Conservation (phyloP, 768 basidiomycete species). For the Pleurotus giganteus region DNA sequence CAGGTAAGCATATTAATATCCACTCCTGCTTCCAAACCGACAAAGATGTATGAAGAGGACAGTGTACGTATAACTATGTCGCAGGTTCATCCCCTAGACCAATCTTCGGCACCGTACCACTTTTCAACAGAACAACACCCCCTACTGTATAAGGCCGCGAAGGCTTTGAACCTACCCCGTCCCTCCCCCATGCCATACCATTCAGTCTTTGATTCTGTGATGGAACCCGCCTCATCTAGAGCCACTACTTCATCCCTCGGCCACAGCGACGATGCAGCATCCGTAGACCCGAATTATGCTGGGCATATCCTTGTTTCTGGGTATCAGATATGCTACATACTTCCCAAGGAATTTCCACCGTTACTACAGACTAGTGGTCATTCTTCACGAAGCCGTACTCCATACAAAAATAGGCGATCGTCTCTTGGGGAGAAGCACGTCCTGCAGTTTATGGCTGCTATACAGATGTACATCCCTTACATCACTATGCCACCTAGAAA, state of each 20-base stretch:
- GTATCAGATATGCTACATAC: conserved; percentile 73
- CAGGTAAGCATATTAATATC: conserved; percentile 43
- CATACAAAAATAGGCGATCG: conserved; percentile 41
- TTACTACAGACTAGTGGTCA: conserved; percentile 25
- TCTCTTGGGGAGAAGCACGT: conserved; percentile 60
- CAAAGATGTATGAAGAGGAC: conserved; percentile 51
- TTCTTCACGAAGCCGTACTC: conserved; percentile 13
- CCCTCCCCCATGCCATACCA: conserved; percentile 61
- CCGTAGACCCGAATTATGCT: conserved; percentile 65
- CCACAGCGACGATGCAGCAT: conserved; percentile 29
- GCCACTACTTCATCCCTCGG: conserved; percentile 23
- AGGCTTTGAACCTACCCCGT: conserved; percentile 63
- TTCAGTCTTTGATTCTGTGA: conserved; percentile 44
- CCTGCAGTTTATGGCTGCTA: conserved; percentile 77
- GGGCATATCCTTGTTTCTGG: conserved; percentile 76
- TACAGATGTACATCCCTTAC: conserved; percentile 75
- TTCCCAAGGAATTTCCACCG: conserved; percentile 62
- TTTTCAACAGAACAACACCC: conserved; percentile 66
- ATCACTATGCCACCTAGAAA: conserved; percentile 63
- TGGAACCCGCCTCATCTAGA: conserved; percentile 31
- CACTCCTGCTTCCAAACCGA: not conserved
- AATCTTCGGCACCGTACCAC: conserved; percentile 68
- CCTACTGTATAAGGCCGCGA: conserved; percentile 64
- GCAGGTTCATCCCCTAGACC: conserved; percentile 75
- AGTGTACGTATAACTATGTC: conserved; percentile 73